Base-by-base conservation (phyloP, 257 asterid species). In the Capsicum pubescens region DNA sequence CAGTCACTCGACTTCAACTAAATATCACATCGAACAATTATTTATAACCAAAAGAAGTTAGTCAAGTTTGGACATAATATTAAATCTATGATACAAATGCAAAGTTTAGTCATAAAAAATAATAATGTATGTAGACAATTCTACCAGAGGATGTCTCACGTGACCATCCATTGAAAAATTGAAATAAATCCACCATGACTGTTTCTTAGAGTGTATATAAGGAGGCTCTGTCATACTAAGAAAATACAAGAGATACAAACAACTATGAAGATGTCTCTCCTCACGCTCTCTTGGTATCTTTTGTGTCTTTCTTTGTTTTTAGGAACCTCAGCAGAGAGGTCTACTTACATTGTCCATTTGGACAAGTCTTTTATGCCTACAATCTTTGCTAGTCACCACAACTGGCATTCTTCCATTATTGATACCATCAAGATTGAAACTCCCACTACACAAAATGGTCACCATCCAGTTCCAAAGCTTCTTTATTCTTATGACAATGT, bases 291-390 rank as follows among this genome's bases (percentile, higher is more conserved):
- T 46, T 19, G 0, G n/a, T 72, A 0, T 6, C 11, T 72, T 10
- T 26, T 26, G 2, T 26, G 71, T 64, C 44, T 35, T n/a, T 48
- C 80, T 72, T 72, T 17, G 46, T 10, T 46, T 2, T 36, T 44
- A 32, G 32, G 15, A 17, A 9, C 1, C 17, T 78, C 71, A 64
- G 83, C 57, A 35, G 52, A 86, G 19, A 84, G 86, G 57, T 80
- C 87, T 14, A 61, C 39, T n/a, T 86, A 86, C 81, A 84, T 86
- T 71, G 67, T 86, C 63, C 87, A 86, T 39, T 72, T 86, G 81
- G 87, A 86, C 56, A 72, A 44, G n/a, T 84, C 48, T 58, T 57
- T 67, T 48, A 84, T 84, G 85, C 89, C 89, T 15, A 84, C 32
- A 52, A 46, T 59, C 36, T 84, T 80, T 66, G 42, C 81, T 5